Conservation (phyloP, 257 asterid genomes). For the Fraxinus americana region DNA sequence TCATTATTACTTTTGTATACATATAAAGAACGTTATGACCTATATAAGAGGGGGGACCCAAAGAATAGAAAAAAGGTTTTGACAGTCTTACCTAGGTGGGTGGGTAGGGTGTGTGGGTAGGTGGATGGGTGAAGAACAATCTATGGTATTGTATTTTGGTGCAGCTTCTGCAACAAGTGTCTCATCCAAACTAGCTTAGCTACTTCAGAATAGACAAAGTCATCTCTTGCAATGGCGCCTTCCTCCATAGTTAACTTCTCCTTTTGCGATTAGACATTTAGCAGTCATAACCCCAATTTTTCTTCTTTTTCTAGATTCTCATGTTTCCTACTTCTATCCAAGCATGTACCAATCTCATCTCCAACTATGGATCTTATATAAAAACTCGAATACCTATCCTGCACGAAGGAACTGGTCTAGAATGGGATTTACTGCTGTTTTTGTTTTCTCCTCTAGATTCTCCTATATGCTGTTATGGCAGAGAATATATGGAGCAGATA, state of each 20-base stretch:
- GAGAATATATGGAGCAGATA: neutral
- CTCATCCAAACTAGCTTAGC: neutral
- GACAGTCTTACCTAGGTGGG: neutral
- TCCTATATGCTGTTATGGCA: neutral
- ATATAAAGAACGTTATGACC: neutral
- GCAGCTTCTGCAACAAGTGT: neutral
- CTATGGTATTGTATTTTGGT: neutral
- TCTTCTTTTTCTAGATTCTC: neutral
- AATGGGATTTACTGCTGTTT: neutral
- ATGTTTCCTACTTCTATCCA: neutral
- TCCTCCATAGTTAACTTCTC: neutral
- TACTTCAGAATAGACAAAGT: no score
- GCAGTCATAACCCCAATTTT: neutral
- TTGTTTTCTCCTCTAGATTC: neutral
- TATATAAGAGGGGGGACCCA: neutral
- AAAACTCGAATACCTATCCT: neutral
- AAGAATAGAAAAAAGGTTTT: neutral
- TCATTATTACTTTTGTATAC: neutral
- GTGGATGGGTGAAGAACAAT: neutral
- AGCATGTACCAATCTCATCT: neutral
- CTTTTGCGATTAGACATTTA: neutral
- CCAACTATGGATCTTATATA: neutral
- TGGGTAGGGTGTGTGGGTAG: neutral
- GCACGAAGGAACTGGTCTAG: neutral
- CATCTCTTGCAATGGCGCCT: conserved; percentile 2